Percentiles rank a stretch among this genome's conserved stretches.
Evolutionary conservation across 108 stramenopile species (phyloP).

Genomic region (Pseudonitzschia delicatissima): DNA sequence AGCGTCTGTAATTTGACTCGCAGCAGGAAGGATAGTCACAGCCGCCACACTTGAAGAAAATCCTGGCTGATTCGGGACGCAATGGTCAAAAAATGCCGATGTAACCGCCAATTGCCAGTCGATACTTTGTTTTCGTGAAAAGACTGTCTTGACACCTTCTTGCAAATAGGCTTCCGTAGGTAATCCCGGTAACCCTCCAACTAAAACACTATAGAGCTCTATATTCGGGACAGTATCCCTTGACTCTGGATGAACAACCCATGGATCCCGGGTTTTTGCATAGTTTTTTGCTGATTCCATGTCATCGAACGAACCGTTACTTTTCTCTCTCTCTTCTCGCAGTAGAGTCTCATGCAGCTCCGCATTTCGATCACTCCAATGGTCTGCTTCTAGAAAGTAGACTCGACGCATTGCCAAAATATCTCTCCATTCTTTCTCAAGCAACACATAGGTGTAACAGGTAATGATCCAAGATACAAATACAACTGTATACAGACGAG

Average conservation of each 20-base stretch:
- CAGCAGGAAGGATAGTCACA: conserved; percentile 78
- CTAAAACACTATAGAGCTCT: conserved; percentile 76
- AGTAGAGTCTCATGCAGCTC: conserved; percentile 57
- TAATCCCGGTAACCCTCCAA: conserved; percentile 75
- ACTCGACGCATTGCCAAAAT: conserved; percentile 73
- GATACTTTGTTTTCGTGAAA: conserved; percentile 37
- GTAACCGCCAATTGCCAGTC: conserved; percentile 86
- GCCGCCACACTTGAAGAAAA: conserved; percentile 83
- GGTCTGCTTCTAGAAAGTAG: conserved; percentile 80
- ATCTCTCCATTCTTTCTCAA: conserved; percentile 69
- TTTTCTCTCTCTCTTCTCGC: conserved; percentile 27
- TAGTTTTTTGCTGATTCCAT: conserved; percentile 3
- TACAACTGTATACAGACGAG: conserved; percentile 54
- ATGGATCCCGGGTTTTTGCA: conserved; percentile 53
- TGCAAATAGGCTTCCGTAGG: conserved; percentile 42
- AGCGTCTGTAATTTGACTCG: conserved; percentile 60
- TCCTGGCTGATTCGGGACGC: conserved; percentile 83
- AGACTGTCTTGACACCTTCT: conserved; percentile 37
- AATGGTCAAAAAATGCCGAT: conserved; percentile 80
- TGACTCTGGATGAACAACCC: conserved; percentile 83
- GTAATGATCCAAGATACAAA: conserved; percentile 60
- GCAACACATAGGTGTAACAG: conserved; percentile 40
- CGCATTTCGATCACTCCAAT: conserved; percentile 58
- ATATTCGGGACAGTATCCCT: conserved; percentile 81
- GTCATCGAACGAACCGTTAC: conserved; percentile 21